phyloP scores from a whole-genome alignment of 768 basidiomycete genomes.

The Lactarius pseudohatsudake region DNA sequence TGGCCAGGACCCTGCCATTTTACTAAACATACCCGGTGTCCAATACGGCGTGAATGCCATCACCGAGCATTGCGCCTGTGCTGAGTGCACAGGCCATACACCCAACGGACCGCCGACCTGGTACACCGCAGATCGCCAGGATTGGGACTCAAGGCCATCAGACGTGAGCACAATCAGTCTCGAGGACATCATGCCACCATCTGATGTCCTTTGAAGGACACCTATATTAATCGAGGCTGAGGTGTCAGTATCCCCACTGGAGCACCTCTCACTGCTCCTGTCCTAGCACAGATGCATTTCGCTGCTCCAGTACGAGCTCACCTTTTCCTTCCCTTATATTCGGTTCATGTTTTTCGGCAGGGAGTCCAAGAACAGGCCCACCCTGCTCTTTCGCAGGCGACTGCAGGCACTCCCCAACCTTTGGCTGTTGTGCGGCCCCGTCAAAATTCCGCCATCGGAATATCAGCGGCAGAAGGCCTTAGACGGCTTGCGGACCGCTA shows the following conservation, averaged over 20 bases:
- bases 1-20: not conserved
- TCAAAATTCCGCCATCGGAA: not conserved
- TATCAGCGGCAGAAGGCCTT: not conserved
- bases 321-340: not conserved
- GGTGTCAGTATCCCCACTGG: not conserved
- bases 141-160: not conserved
- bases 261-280: not conserved
- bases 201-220: not conserved
- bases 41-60: not conserved
- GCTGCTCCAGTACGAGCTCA: not conserved
- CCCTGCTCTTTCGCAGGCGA: not conserved
- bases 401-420: not conserved
- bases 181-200: not conserved
- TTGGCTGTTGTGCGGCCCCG: not conserved
- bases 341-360: not conserved
- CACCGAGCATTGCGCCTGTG: not conserved
- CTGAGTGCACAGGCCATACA: not conserved
- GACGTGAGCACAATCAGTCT: not conserved
- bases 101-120: not conserved
- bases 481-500: conserved; percentile 1
- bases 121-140: not conserved
- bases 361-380: not conserved
- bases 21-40: not conserved
- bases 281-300: not conserved
- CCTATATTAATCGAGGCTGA: not conserved